phyloP scores from a whole-genome alignment of 192 early-diverging fungal species.

The Borealophlyctis nickersoniae region DNA sequence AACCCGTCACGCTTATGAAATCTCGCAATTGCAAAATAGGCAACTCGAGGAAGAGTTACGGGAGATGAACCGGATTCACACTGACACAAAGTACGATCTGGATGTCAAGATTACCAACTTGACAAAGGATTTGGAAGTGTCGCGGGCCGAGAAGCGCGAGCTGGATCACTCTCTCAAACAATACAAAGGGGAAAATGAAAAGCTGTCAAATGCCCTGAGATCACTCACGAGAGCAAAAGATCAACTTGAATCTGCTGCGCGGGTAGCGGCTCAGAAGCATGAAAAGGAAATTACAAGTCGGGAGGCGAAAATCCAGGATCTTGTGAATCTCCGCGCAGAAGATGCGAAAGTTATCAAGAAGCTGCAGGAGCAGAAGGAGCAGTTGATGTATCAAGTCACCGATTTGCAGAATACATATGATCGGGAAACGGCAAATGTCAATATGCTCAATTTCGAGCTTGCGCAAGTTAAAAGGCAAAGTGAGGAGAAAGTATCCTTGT shows the following conservation, averaged over 20 bases:
- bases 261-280: conserved; percentile 36
- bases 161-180: conserved; percentile 31
- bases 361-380: conserved; percentile 51
- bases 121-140: conserved; percentile 23
- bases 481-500: conserved; percentile 40
- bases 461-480: conserved; percentile 37
- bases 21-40: conserved; percentile 11
- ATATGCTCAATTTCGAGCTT: conserved; percentile 47
- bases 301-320: conserved; percentile 42
- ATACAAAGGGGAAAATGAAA: conserved; percentile 41
- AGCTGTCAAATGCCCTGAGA: conserved; percentile 38
- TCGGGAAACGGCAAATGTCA: conserved; percentile 45
- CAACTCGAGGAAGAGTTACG: conserved; percentile 36
- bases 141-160: conserved; percentile 33
- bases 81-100: conserved; percentile 34
- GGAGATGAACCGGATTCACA: conserved; percentile 21
- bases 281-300: conserved; percentile 40
- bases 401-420: conserved; percentile 54
- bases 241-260: conserved; percentile 36
- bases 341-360: conserved; percentile 39
- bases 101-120: conserved; percentile 29
- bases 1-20: conserved; percentile 18
- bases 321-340: conserved; percentile 30
- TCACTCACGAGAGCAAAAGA: conserved; percentile 39
- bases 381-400: conserved; percentile 58